Conservation (phyloP, 768 basidiomycete species). For the Tephrocybe sp. region DNA sequence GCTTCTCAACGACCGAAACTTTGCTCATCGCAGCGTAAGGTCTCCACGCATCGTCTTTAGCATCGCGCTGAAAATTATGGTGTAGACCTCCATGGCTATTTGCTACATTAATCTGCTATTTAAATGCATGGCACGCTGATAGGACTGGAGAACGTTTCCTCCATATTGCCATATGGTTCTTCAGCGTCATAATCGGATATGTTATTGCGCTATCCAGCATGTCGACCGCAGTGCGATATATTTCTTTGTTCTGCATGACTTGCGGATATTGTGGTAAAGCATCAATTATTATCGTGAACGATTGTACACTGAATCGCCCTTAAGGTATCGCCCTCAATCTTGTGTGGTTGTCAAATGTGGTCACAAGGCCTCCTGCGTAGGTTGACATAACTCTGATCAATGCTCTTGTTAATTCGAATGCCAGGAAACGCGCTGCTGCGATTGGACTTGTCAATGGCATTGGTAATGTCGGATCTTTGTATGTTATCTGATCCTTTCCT, state of each 20-base stretch:
- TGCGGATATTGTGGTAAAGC: conserved; percentile 39
- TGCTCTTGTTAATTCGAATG: not conserved
- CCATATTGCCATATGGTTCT: conserved; percentile 54
- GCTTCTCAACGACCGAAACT: conserved; percentile 54
- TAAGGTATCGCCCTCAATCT: conserved; percentile 42
- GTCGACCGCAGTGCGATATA: conserved; percentile 48
- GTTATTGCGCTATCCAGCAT: conserved; percentile 56
- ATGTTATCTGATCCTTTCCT: conserved; percentile 11
- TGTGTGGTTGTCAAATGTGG: conserved; percentile 61
- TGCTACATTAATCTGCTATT: conserved; percentile 41
- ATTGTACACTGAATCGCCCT: not conserved
- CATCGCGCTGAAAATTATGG: not conserved
- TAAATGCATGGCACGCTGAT: conserved; percentile 59
- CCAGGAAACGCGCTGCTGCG: conserved; percentile 49
- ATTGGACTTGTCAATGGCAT: conserved; percentile 60
- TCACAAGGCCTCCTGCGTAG: conserved; percentile 61
- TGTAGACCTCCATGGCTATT: conserved; percentile 61
- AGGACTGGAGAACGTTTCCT: conserved; percentile 62
- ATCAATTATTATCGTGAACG: not conserved
- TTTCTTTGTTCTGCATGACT: conserved; percentile 66
- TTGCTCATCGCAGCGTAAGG: conserved; percentile 58
- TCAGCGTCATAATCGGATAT: conserved; percentile 56
- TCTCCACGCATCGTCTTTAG: not conserved
- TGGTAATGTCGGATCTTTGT: conserved; percentile 58
- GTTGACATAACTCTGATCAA: not conserved